A percentile compares a stretch with the other conserved stretches of the same genome.
Conservation (phyloP, 2,329 filamentous ascomycete species). For the Zymoseptoria tritici region DNA sequence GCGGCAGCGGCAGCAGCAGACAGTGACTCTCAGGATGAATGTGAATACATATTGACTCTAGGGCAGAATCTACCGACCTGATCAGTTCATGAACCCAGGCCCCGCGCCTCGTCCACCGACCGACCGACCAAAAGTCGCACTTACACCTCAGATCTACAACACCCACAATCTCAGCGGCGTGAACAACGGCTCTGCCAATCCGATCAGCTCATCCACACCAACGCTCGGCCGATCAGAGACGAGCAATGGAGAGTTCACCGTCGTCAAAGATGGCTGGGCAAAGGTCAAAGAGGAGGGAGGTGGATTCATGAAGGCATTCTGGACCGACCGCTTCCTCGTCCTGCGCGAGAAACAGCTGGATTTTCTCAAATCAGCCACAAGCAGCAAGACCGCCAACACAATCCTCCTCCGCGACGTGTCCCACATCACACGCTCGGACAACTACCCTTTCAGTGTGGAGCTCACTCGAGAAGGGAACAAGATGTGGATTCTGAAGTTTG, state of each 20-base stretch:
- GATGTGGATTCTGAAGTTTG: slow-evolving; percentile 85
- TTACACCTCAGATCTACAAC: slow-evolving; percentile 66
- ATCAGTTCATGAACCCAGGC: slow-evolving; percentile 91
- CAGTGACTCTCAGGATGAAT: neutral
- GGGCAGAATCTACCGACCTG: slow-evolving; percentile 51
- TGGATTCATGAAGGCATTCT: slow-evolving; percentile 51
- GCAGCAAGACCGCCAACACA: slow-evolving; percentile 72
- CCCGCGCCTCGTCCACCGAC: slow-evolving; percentile 85
- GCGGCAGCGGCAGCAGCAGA: neutral
- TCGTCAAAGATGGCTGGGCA: slow-evolving; percentile 61
- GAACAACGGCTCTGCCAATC: slow-evolving; percentile 27
- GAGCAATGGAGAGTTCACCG: slow-evolving; percentile 30
- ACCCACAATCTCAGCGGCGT: slow-evolving; percentile 44
- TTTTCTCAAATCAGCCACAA: slow-evolving; percentile 85
- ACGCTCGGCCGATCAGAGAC: slow-evolving; percentile 36
- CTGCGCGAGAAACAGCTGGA: slow-evolving; percentile 88
- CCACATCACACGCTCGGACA: slow-evolving; percentile 83
- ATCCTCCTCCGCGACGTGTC: slow-evolving; percentile 81
- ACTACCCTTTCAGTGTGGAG: slow-evolving; percentile 87
- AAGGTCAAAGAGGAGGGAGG: slow-evolving; percentile 85
- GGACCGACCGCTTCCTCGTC: slow-evolving; percentile 89
- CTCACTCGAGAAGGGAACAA: slow-evolving; percentile 82
- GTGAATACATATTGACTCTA: slow-evolving; percentile 2
- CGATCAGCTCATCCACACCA: slow-evolving; percentile 30
- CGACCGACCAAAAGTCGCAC: slow-evolving; percentile 66